Evolutionary conservation across 768 basidiomycete species (phyloP).

Genomic region (Boletus insuetus): DNA sequence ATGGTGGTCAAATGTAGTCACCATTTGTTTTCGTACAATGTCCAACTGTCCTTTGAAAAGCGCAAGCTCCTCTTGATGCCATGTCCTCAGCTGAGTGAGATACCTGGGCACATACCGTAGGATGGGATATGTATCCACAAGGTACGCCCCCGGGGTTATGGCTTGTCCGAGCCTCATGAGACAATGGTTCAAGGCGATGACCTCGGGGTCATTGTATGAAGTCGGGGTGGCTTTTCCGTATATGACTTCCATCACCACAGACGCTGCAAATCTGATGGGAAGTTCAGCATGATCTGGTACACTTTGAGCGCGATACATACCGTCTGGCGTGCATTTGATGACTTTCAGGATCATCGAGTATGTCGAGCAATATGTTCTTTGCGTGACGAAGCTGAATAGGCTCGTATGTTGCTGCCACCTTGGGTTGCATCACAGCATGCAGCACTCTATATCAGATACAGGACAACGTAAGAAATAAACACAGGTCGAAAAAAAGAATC

Average conservation of each 20-base stretch:
- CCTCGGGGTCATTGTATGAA: conserved; percentile 6
- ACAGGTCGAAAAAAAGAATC: not conserved
- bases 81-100: conserved; percentile 1
- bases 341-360: not conserved
- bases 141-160: not conserved
- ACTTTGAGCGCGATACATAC: not conserved
- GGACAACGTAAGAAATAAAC: not conserved
- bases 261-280: conserved; percentile 2
- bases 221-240: conserved; percentile 7
- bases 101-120: conserved; percentile 5
- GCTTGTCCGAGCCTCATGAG: not conserved
- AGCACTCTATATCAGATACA: not conserved
- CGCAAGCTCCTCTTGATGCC: conserved; percentile 8
- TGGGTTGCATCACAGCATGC: not conserved
- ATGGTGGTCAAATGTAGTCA: not conserved
- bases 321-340: not conserved
- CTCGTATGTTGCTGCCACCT: not conserved
- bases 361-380: conserved; percentile 1
- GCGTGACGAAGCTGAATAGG: conserved; percentile 1
- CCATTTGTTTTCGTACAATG: conserved; percentile 3
- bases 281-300: not conserved
- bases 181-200: conserved; percentile 2
- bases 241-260: not conserved
- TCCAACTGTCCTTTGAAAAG: conserved; percentile 8
- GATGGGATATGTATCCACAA: conserved; percentile 10